Evolutionary conservation across 495 filamentous ascomycete species (phyloP).

Genomic region (Lasiosphaeria ovina): DNA sequence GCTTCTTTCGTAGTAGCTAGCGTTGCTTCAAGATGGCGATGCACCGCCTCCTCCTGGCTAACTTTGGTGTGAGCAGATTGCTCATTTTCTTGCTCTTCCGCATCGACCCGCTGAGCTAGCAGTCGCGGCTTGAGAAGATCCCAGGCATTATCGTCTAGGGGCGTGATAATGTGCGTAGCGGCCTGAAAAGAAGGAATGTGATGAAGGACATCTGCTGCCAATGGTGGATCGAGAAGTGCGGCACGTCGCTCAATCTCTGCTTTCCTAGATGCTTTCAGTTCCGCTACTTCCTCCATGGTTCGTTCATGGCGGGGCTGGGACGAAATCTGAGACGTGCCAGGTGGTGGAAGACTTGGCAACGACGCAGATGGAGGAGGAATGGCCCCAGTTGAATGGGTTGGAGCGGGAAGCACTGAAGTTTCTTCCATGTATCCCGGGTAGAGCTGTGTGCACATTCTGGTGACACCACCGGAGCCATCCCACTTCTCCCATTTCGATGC

Average conservation of each 20-base stretch:
- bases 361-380: not conserved
- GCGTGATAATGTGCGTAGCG: slow-evolving; percentile 61
- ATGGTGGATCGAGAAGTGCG: slow-evolving; percentile 57
- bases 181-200: slow-evolving; percentile 70
- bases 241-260: slow-evolving; percentile 69
- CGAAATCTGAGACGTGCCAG: slow-evolving; percentile 1
- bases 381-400: slow-evolving; percentile 2
- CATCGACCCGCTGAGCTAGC: slow-evolving; percentile 58
- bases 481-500: slow-evolving; percentile 69
- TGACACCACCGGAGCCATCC: slow-evolving; percentile 51
- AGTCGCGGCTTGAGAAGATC: slow-evolving; percentile 62
- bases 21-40: slow-evolving; percentile 25
- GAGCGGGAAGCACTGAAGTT: not conserved
- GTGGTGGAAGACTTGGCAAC: slow-evolving; percentile 7
- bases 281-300: slow-evolving; percentile 45
- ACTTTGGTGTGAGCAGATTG: slow-evolving; percentile 37
- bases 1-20: slow-evolving; percentile 47
- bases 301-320: slow-evolving; percentile 32
- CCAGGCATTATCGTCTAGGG: slow-evolving; percentile 65
- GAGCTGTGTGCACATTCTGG: slow-evolving; percentile 34
- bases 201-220: slow-evolving; percentile 55
- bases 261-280: slow-evolving; percentile 57
- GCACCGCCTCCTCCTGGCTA: slow-evolving; percentile 36
- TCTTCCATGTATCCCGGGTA: slow-evolving; percentile 23
- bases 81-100: slow-evolving; percentile 54